Conservation (phyloP, 2,329 filamentous ascomycete species). For the Phoma sp. region DNA sequence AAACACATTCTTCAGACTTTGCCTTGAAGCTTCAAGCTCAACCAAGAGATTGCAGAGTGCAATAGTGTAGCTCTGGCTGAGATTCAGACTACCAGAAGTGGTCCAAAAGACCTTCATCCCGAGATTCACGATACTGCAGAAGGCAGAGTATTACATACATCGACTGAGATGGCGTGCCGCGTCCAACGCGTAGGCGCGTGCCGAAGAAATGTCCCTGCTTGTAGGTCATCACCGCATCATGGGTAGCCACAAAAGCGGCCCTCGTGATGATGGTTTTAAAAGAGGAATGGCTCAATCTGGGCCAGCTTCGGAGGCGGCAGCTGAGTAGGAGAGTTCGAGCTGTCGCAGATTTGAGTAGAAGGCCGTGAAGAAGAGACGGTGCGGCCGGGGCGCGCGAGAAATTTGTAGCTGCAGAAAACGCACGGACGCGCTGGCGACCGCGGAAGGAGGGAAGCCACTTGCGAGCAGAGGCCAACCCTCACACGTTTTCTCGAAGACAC, state of each 20-base stretch:
- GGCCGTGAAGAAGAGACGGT: conserved; percentile 58
- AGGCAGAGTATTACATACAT: conserved; percentile 16
- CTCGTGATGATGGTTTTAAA: conserved; percentile 87
- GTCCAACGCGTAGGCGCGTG: conserved; percentile 35
- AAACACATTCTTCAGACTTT: conserved; percentile 40
- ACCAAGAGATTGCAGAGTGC: conserved; percentile 43
- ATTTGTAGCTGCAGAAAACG: conserved; percentile 26
- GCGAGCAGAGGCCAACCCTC: conserved; percentile 35
- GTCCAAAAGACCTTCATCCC: conserved; percentile 46
- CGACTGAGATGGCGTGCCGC: background rate
- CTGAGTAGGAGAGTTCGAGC: conserved; percentile 64
- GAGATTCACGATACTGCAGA: conserved; percentile 16
- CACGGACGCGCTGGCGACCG: conserved; percentile 24
- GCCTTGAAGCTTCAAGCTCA: conserved; percentile 46
- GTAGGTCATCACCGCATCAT: conserved; percentile 75
- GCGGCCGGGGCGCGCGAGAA: conserved; percentile 27
- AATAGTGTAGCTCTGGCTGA: conserved; percentile 46
- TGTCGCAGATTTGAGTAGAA: conserved; percentile 79
- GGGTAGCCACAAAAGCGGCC: conserved; percentile 65
- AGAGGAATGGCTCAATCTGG: conserved; percentile 71
- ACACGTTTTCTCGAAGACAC: conserved; percentile 39
- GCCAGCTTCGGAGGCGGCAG: conserved; percentile 75
- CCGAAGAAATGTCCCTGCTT: conserved; percentile 63
- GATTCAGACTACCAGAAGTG: conserved; percentile 52
- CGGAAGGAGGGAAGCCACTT: conserved; percentile 34